phyloP scores from a whole-genome alignment of 805 yeast species.

The Metschnikowia cubensis region DNA sequence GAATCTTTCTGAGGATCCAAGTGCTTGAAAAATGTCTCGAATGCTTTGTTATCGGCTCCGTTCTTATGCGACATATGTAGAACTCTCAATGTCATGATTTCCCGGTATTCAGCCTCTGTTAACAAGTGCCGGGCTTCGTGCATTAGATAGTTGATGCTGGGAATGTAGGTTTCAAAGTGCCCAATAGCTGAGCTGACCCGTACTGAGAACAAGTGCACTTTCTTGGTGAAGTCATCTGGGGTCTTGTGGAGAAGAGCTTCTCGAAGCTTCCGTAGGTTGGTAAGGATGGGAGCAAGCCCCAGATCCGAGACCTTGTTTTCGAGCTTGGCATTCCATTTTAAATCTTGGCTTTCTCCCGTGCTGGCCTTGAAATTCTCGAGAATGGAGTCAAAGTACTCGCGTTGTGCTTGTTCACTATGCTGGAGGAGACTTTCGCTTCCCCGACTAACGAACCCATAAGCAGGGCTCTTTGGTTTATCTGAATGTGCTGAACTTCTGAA shows the following conservation, averaged over 20 bases:
- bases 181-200: conserved; percentile 43
- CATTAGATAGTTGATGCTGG: conserved; percentile 45
- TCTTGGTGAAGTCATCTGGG: conserved; percentile 37
- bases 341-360: neutral
- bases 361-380: conserved; percentile 15
- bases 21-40: conserved; percentile 27
- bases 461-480: neutral
- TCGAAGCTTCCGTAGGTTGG: conserved; percentile 45
- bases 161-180: conserved; percentile 52
- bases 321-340: neutral
- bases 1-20: conserved; percentile 16
- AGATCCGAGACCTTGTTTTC: neutral
- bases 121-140: conserved; percentile 22
- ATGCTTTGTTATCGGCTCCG: conserved; percentile 28
- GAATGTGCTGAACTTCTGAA: neutral
- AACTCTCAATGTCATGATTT: conserved; percentile 38
- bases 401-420: conserved; percentile 39
- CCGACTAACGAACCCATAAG: conserved; percentile 55
- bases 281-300: conserved; percentile 16
- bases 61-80: conserved; percentile 45
- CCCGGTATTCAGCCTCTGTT: conserved; percentile 30
- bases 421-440: conserved; percentile 54
- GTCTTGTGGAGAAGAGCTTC: conserved; percentile 47
- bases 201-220: conserved; percentile 48
- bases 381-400: conserved; percentile 36